A percentile compares a stretch with the other conserved stretches of the same genome.
phyloP scores from a whole-genome alignment of 2,329 filamentous ascomycete species.

The Drechslera avenae region DNA sequence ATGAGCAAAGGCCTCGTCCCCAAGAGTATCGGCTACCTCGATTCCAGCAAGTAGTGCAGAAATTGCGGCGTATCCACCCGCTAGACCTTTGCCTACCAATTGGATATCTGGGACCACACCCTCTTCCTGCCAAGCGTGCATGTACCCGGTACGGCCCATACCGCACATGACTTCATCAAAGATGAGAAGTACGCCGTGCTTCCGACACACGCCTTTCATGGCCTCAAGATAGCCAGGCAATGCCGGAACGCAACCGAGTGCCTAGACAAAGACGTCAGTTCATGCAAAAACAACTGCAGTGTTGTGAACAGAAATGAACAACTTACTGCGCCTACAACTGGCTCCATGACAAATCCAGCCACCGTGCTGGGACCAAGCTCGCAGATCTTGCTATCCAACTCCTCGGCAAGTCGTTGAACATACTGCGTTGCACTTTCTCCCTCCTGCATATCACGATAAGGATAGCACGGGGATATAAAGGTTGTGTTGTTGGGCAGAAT shows the following conservation, averaged over 20 bases:
- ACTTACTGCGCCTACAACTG: constrained; percentile 71
- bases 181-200: constrained; percentile 74
- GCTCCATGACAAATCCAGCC: constrained; percentile 74
- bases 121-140: constrained; percentile 68
- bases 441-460: constrained; percentile 62
- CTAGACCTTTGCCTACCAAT: constrained; percentile 69
- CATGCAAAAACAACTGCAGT: not conserved
- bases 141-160: constrained; percentile 62
- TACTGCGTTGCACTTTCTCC: constrained; percentile 65
- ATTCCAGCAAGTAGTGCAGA: constrained; percentile 63
- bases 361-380: constrained; percentile 67
- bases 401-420: constrained; percentile 63
- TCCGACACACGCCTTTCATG: constrained; percentile 70
- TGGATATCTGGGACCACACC: constrained; percentile 67
- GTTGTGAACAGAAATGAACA: not conserved
- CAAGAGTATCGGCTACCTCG: constrained; percentile 57
- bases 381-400: constrained; percentile 71
- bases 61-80: constrained; percentile 66
- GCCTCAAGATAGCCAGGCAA: constrained; percentile 71
- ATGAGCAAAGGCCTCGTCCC: constrained; percentile 59
- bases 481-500: constrained; percentile 63
- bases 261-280: constrained; percentile 43
- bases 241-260: constrained; percentile 71
- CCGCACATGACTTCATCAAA: constrained; percentile 80
- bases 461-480: constrained; percentile 69